Evolutionary conservation across 257 asterid genomes (phyloP).

Genomic region (Eucommia ulmoides): DNA sequence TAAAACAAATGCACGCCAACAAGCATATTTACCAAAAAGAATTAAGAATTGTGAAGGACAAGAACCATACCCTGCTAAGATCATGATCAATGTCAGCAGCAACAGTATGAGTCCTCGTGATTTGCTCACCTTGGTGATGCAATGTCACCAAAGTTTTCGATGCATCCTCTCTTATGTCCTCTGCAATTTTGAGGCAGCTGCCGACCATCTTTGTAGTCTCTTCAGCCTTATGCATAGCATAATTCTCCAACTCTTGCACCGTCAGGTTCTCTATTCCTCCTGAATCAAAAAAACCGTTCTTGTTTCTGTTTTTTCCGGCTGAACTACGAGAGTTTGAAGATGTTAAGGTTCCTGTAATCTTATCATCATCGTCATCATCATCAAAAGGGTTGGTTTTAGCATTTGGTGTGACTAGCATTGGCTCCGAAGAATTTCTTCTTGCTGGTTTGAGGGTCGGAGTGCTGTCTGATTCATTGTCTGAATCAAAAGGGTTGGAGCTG

Average conservation of each 20-base stretch:
- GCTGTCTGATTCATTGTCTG: constrained; percentile 50
- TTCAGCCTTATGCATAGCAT: constrained; percentile 69
- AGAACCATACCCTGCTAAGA: constrained; percentile 72
- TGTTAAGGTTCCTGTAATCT: constrained; percentile 27
- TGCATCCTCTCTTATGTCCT: constrained; percentile 82
- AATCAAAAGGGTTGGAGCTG: constrained; percentile 66
- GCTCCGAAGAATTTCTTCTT: constrained; percentile 49
- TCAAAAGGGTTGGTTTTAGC: constrained; percentile 57
- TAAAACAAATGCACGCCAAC: neutral
- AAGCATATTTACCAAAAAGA: neutral
- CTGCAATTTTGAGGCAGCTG: constrained; percentile 78
- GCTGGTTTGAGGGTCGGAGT: constrained; percentile 34
- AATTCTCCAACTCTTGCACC: constrained; percentile 63
- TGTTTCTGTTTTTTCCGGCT: constrained; percentile 46
- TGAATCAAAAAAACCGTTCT: constrained; percentile 46
- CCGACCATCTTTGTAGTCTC: constrained; percentile 65
- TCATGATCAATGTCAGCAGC: constrained; percentile 90
- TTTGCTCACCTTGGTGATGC: constrained; percentile 97
- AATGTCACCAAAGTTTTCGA: constrained; percentile 67
- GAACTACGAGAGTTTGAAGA: constrained; percentile 24
- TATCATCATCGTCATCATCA: constrained; percentile 52
- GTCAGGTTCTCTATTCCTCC: constrained; percentile 78
- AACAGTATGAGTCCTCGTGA: constrained; percentile 61
- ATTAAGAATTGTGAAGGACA: constrained; percentile 5
- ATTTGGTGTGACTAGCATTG: constrained; percentile 25